Evolutionary conservation across 2,329 filamentous ascomycete genomes (phyloP), one percentile per base, ranked within the genome.

Genomic region (Coleophoma cylindrospora): DNA sequence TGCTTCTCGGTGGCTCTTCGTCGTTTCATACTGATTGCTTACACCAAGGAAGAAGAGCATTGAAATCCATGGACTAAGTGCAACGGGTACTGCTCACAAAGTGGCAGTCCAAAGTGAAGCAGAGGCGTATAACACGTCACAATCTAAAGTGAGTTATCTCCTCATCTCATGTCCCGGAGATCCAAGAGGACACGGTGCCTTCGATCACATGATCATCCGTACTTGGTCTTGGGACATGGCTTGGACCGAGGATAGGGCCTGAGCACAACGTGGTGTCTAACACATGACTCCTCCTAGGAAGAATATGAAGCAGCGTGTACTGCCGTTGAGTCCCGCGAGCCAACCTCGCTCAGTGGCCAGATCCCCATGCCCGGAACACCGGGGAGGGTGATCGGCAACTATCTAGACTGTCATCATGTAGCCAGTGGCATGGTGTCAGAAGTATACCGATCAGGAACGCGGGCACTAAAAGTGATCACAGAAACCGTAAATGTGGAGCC

Each of bases 401-500:
- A 83, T 56, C 41, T 55, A 15, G 67, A 74, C 52, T 86, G 83
- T 62, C 68, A 70, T 22, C 75, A 76, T 56, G 62, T 85, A n/a
- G 74, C 74, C 43, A 73, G 74, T 55, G 94, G 94, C 17, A 74
- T 92, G 12, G 94, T 90, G 54, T 94, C 92, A 15, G 81, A 85
- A 49, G 83, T 99, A 46, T 97, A 91, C 71, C 85, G 85, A 59
- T 71, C 73, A 15, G 66, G 69, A 17, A 66, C 66, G 15, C 74
- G 86, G 6, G 94, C 92, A 2, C 73, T 99, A 45, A 99, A 99
- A 66, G 83, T 96, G 52, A 95, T 94, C 34, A 83, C 82, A 27
- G 84, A 89, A 33, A 84, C 84, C 36, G 74, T 78, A 48, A 83
- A 86, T 70, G 77, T 84, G 36, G 83, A 87, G 51, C 94, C 94